Base-by-base conservation (phyloP, 2,329 filamentous ascomycete species). In the Cercospora sojina region DNA sequence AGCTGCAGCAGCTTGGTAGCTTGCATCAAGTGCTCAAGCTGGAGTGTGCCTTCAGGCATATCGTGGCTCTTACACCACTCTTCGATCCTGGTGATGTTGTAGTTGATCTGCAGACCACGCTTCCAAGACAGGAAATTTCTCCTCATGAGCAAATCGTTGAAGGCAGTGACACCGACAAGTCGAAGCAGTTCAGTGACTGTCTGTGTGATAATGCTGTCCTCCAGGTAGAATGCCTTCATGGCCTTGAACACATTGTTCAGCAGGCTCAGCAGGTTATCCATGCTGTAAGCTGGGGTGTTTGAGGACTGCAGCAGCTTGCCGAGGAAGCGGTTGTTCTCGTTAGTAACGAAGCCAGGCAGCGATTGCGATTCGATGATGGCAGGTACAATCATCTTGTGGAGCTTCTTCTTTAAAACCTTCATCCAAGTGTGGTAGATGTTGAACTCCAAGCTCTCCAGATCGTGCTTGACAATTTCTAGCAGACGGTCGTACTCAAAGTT, bases 351-450 rank as follows among this genome's bases (percentile, higher is more conserved):
- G 73, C 95, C 95, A 60, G 95, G 95, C 69, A 99, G 88, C 25
- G 95, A 98, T 80, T 99, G 95, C 57, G 94, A 98, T 80, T 99
- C 95, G 76, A 99, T 99, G 79, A 99, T 99, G 64, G 95, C 95
- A 1, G 95, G 95, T 62, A 99, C 96, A 76, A 99, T 96, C 95
- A 99, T 99, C 87, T 98, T 98, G 76, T 96, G 92, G 70, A 99
- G 86, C 83, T 96, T 97, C 88, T 97, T 97, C 87, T 99, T 99
- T 76, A 99, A 83, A 65, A 97, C 92, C 85, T 99, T 99, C 95
- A 99, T 99, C 95, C 95, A 99, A 27, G 95, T 99, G 82, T 99
- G 95, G 81, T 99, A 99, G 75, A 99, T 99, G 84, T 99, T 99
- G 85, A 99, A 99, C 82, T 99, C 95, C 70, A 99, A 85, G 80